These are phyloP conservation scores for Lactarius deliciosus DNA, from an alignment of 768 basidiomycete species.

Conservation along the genomic window DNA sequence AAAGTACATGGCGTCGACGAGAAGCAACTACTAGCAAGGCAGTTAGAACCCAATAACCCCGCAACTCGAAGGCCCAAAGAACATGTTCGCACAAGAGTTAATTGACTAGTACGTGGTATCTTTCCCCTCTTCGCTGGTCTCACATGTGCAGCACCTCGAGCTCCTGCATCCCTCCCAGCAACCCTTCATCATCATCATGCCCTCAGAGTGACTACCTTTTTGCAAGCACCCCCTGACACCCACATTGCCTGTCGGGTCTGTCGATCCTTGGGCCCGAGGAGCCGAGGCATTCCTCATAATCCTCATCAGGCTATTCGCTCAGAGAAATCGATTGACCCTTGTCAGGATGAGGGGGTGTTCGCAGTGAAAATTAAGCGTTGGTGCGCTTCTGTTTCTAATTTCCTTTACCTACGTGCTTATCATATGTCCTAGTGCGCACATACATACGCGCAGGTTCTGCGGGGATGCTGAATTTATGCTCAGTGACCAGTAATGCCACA, in stretches of 20 bases:
- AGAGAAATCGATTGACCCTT: too few relatives aligned
- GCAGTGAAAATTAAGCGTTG: too few relatives aligned
- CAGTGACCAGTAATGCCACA: too few relatives aligned
- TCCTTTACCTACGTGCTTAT: too few relatives aligned
- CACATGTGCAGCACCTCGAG: constrained; percentile 52
- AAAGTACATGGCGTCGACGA: neutral
- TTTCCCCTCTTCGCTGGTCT: neutral
- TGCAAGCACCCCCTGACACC: constrained; percentile 86
- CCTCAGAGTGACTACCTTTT: constrained; percentile 74
- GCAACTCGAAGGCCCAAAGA: constrained; percentile 73
- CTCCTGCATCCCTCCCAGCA: constrained; percentile 82
- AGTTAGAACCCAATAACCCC: constrained; percentile 47
- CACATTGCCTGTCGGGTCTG: constrained; percentile 89
- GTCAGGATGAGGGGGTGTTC: too few relatives aligned
- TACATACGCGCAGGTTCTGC: too few relatives aligned
- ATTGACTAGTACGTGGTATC: constrained; percentile 73
- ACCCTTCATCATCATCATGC: constrained; percentile 63
- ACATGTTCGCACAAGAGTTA: constrained; percentile 93
- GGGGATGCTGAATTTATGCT: too few relatives aligned
- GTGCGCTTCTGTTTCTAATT: too few relatives aligned
- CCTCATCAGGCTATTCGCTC: constrained; percentile 3
- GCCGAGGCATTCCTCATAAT: constrained; percentile 46
- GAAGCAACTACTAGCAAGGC: too few relatives aligned
- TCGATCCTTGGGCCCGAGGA: too few relatives aligned
- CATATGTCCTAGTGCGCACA: too few relatives aligned